Evolutionary conservation across 257 asterid species (phyloP).

Genomic region (Petunia secreta): DNA sequence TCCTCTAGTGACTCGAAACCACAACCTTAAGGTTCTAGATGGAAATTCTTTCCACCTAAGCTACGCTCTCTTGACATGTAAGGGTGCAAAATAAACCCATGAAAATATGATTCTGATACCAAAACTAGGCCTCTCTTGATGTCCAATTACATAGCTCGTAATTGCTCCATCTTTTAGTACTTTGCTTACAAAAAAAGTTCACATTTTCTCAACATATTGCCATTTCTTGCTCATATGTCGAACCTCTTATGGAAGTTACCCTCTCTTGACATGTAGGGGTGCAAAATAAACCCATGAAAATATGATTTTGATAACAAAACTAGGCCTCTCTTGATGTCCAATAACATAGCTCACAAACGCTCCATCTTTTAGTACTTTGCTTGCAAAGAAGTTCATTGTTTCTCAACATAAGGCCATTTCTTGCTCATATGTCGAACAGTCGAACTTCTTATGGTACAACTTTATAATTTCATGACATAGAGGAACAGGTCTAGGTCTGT

Average conservation of each 20-base stretch:
- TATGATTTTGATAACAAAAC: background rate
- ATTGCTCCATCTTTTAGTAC: background rate
- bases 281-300: no score
- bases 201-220: conserved; percentile 1
- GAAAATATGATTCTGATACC: background rate
- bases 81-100: no score
- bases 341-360: background rate
- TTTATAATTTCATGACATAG: background rate
- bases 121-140: conserved; percentile 12
- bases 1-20: no score
- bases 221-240: background rate
- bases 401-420: background rate
- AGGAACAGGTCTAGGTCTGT: background rate
- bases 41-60: no score
- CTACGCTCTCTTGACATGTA: no score
- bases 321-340: conserved; percentile 7
- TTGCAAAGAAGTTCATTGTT: background rate
- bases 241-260: no score
- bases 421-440: background rate
- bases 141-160: background rate
- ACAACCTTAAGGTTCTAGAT: no score
- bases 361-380: background rate
- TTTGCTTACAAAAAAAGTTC: background rate
- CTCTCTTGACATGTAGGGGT: no score
- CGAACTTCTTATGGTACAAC: background rate